Evolutionary conservation across 345 rosid genomes (phyloP), one percentile per base, ranked within the genome.

Genomic region (Gossypium thurberi): DNA sequence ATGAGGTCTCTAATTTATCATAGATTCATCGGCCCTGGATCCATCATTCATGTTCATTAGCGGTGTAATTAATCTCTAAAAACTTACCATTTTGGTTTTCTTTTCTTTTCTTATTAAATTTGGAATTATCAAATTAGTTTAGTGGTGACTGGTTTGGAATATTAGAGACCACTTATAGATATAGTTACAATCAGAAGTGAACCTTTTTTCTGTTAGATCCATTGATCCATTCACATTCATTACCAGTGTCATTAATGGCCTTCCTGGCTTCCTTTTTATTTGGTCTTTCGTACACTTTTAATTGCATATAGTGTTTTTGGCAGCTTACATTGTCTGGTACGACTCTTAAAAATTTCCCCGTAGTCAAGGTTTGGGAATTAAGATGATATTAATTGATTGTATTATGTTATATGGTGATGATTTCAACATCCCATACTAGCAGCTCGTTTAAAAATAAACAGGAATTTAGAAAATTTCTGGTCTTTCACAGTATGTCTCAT

Each of bases 391-490:
- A 58, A 9, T 76, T 72, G 26, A 15, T 72, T 37, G 53, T 15
- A 21, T 61, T 64, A 44, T 51, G 69, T 8, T 74, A 61, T 66
- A 18, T 10, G 40, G 44, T 56, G 66, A 51, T 78, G 77, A 52
- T 69, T 37, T 61, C 37, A 42, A 72, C 59, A 76, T 28, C 70
- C 60, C 40, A 56, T 76, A 77, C 77, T 62, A 80, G 83, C 51
- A n/a, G 74, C 78, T 55, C 68, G 71, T 78, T 78, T 82, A 70
- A 72, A 46, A 65, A 56, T 78, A 69, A 52, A 60, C 48, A 15
- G 79, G 76, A 53, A 33, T 71, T 79, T 78, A 63, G 26, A 78
- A 69, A 58, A 65, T 53, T 72, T 81, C 79, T 77, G 81, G 71
- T 74, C 44, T 46, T 57, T 76, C 3, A 28, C 64, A 70, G 78